Evolutionary conservation across 495 filamentous ascomycete species (phyloP).

Genomic region (Podospora pseudoanserina): DNA sequence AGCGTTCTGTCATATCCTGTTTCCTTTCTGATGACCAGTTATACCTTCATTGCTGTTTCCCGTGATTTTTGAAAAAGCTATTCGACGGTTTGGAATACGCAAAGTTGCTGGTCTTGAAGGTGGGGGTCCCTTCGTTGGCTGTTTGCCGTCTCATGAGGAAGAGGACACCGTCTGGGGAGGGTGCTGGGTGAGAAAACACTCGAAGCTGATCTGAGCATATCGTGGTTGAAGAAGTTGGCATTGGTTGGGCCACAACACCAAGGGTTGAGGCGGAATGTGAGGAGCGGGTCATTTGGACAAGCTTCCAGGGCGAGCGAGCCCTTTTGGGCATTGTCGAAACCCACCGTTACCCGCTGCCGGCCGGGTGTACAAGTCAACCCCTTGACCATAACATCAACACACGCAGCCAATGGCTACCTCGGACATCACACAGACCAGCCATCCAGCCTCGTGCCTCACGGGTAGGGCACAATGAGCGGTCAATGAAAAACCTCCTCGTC

Average conservation of each 20-base stretch:
- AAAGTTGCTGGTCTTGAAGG: not conserved
- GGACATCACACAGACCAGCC: not conserved
- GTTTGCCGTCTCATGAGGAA: not conserved
- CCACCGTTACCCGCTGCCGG: not conserved
- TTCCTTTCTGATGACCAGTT: not conserved
- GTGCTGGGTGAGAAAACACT: not conserved
- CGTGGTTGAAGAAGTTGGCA: not conserved
- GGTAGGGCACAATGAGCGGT: not conserved
- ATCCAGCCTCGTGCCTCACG: not conserved
- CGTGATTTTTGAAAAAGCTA: not conserved
- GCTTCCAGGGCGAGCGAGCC: conserved; percentile 6
- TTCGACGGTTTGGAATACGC: not conserved
- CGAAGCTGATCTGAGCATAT: not conserved
- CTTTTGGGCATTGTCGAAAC: conserved; percentile 7
- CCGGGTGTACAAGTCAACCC: conserved; percentile 7
- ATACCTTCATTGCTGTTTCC: not conserved
- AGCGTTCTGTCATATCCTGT: not conserved
- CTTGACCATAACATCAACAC: conserved; percentile 5
- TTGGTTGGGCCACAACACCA: conserved; percentile 12
- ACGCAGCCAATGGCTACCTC: not conserved
- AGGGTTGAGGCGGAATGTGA: not conserved
- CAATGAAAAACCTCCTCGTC: not conserved
- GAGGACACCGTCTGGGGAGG: not conserved
- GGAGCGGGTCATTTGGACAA: conserved; percentile 4
- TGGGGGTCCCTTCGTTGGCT: not conserved